phyloP scores from a whole-genome alignment of 805 yeast genomes.

The Sungouiella blattae region DNA sequence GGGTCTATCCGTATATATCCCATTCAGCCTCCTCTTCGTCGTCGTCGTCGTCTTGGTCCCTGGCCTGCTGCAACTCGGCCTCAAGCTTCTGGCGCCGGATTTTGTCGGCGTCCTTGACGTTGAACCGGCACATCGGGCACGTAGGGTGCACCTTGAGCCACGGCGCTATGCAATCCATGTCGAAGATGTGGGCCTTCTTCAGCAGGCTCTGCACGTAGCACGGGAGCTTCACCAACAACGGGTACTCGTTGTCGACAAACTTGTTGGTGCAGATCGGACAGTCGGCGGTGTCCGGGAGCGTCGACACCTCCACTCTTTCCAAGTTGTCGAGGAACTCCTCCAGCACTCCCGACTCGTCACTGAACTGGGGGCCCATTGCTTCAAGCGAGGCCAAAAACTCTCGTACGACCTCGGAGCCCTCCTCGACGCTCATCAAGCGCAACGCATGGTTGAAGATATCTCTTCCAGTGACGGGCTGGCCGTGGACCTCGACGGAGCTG shows the following conservation, averaged over 20 bases:
- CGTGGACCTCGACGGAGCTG: slow-evolving; percentile 7
- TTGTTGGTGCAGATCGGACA: slow-evolving; percentile 84
- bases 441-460: slow-evolving; percentile 32
- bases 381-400: slow-evolving; percentile 24
- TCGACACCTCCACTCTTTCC: slow-evolving; percentile 53
- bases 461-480: slow-evolving; percentile 11
- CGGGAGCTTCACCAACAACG: slow-evolving; percentile 71
- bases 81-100: slow-evolving; percentile 29
- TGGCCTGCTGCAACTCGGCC: slow-evolving; percentile 29
- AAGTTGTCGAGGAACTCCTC: slow-evolving; percentile 71
- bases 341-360: slow-evolving; percentile 49
- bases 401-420: slow-evolving; percentile 26
- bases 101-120: slow-evolving; percentile 46
- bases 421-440: slow-evolving; percentile 23
- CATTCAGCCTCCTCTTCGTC: slow-evolving; percentile 51
- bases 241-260: slow-evolving; percentile 69
- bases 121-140: slow-evolving; percentile 84
- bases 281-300: slow-evolving; percentile 48
- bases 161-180: slow-evolving; percentile 84
- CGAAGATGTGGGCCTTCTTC: slow-evolving; percentile 62
- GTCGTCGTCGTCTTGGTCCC: slow-evolving; percentile 49
- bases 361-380: slow-evolving; percentile 5
- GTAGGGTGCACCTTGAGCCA: slow-evolving; percentile 76
- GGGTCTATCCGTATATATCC: slow-evolving; percentile 79
- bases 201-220: slow-evolving; percentile 45